Base-by-base conservation (phyloP, 345 rosid species). In the Anastatica hierochuntica region DNA sequence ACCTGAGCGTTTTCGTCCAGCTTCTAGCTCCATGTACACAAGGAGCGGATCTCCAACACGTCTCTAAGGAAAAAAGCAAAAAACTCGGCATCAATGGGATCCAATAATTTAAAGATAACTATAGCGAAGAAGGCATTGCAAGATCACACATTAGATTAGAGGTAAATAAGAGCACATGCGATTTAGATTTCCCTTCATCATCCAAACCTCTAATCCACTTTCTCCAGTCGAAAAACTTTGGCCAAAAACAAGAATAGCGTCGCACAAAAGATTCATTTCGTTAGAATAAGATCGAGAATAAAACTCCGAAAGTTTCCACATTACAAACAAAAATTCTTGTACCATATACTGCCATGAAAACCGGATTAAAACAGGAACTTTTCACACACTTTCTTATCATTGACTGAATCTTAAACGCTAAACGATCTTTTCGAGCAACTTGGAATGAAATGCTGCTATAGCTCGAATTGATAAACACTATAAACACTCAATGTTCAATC, bases 11-110 rank as follows among this genome's bases (percentile, higher is more conserved):
- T 51, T 90, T 63, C 98, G 76, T 46, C 92, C 89, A 7, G 92
- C 84, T 45, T 90, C 98, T 37, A 90, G 89, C 58, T 90, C 96
- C 98, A 90, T 84, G 67, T 84, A 90, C 41, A 82, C 92, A 15
- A 92, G 96, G 33, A 84, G 82, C n/a, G 96, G 98, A 31, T 77
- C 95, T 35, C 95, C 87, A 7, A 44, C 70, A 39, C 53, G 79
- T 67, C 98, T 84, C 98, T 90, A 51, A 35, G 29, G n/a, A n/a
- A n/a, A n/a, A n/a, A n/a, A n/a, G n/a, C n/a, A n/a, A n/a, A n/a
- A n/a, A n/a, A n/a, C n/a, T n/a, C n/a, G n/a, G n/a, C n/a, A n/a
- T n/a, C n/a, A n/a, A n/a, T n/a, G n/a, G n/a, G n/a, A n/a, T n/a
- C n/a, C n/a, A n/a, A n/a, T n/a, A n/a, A n/a, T n/a, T n/a, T n/a